phyloP scores from a whole-genome alignment of 768 basidiomycete species.

The Erythrobasidium yunnanense region DNA sequence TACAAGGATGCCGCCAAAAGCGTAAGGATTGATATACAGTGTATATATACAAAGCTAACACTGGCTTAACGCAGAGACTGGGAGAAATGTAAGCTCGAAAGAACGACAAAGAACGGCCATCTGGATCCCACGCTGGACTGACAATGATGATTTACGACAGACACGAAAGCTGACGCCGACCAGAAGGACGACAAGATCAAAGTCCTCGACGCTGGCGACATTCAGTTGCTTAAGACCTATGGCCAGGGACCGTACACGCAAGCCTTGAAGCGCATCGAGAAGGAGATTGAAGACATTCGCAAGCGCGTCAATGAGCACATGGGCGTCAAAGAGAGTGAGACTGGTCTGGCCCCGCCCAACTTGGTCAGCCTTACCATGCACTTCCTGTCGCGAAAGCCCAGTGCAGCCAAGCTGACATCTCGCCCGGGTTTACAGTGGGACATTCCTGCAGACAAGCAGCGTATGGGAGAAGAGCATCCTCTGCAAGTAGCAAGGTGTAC shows the following conservation, averaged over 20 bases:
- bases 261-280: constrained; percentile 74
- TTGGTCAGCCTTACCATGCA: constrained; percentile 41
- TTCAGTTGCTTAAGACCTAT: constrained; percentile 97
- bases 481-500: constrained; percentile 96
- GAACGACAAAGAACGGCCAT: too few relatives aligned
- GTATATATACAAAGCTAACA: too few relatives aligned
- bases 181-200: constrained; percentile 81
- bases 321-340: constrained; percentile 96
- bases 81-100: constrained; percentile 76
- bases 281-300: constrained; percentile 89
- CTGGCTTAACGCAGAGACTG: constrained; percentile 59
- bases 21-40: too few relatives aligned
- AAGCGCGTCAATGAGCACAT: constrained; percentile 97
- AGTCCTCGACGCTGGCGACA: constrained; percentile 84
- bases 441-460: constrained; percentile 76
- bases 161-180: constrained; percentile 76
- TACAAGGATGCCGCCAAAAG: constrained; percentile 73
- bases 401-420: too few relatives aligned
- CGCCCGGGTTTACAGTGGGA: constrained; percentile 55
- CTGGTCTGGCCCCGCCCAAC: constrained; percentile 90
- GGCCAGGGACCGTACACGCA: constrained; percentile 95
- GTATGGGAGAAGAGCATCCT: constrained; percentile 85
- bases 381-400: too few relatives aligned
- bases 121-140: too few relatives aligned
- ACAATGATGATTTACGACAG: too few relatives aligned